phyloP scores from a whole-genome alignment of 2,329 filamentous ascomycete genomes.

The Sarocladiaceae sp. region DNA sequence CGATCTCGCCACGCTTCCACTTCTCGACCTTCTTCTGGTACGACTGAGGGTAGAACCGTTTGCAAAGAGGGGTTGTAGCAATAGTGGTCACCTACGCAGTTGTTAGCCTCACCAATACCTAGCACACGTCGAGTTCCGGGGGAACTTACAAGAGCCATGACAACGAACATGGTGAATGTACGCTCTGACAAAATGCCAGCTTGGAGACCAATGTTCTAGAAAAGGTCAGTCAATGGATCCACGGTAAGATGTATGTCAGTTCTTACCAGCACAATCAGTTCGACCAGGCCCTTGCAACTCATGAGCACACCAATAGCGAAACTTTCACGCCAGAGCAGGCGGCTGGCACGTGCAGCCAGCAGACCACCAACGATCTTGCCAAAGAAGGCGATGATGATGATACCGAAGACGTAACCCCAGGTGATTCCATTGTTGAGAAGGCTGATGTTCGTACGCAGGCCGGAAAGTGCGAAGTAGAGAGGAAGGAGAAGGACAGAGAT shows the following conservation, averaged over 20 bases:
- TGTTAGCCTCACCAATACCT: neutral
- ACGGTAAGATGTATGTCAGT: neutral
- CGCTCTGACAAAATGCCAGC: constrained; percentile 74
- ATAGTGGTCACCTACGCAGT: constrained; percentile 66
- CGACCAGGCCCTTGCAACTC: constrained; percentile 95
- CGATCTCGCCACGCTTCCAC: constrained; percentile 78
- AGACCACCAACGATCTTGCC: constrained; percentile 83
- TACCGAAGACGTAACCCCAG: constrained; percentile 85
- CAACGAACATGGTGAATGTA: constrained; percentile 91
- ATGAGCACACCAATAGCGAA: constrained; percentile 56
- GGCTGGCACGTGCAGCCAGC: constrained; percentile 69
- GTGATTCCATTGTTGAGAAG: constrained; percentile 75
- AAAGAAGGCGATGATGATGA: constrained; percentile 75
- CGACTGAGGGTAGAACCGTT: constrained; percentile 66
- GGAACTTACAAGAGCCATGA: constrained; percentile 66
- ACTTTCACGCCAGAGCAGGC: constrained; percentile 77
- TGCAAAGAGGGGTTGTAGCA: constrained; percentile 72
- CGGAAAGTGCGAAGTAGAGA: constrained; percentile 89
- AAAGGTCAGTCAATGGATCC: neutral
- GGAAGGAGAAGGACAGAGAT: constrained; percentile 80
- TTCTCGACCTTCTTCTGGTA: constrained; percentile 49
- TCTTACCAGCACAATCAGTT: constrained; percentile 85
- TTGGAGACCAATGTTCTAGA: constrained; percentile 69
- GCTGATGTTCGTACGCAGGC: constrained; percentile 82
- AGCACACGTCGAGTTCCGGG: neutral